Evolutionary conservation across 805 yeast species (phyloP).

Genomic region (Diddensiella transvaalensis): DNA sequence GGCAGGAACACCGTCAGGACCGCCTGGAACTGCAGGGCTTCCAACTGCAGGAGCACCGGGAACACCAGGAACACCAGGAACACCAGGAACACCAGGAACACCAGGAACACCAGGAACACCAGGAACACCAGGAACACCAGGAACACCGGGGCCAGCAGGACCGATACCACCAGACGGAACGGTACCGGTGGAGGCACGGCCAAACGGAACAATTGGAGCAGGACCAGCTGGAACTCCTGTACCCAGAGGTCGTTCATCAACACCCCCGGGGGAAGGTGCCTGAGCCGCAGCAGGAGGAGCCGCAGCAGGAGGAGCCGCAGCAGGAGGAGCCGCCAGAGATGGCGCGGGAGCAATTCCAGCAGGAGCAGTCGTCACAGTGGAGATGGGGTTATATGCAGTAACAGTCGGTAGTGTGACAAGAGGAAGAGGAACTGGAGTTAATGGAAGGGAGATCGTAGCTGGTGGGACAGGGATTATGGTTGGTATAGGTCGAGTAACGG

Average conservation of each 20-base stretch:
- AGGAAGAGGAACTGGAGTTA: background rate
- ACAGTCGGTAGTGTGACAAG: background rate
- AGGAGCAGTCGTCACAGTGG: background rate
- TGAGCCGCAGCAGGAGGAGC: constrained; percentile 1
- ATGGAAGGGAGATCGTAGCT: background rate
- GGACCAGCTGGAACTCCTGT: background rate
- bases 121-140: background rate
- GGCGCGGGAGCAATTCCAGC: background rate
- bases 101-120: constrained; percentile 1
- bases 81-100: constrained; percentile 6
- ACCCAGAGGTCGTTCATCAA: background rate
- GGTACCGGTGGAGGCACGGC: background rate
- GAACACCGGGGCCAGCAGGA: background rate
- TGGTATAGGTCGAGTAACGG: background rate
- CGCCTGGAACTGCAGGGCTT: background rate
- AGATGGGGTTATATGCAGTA: background rate
- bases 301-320: background rate
- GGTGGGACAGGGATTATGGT: background rate
- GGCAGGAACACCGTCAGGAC: background rate
- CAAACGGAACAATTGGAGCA: background rate
- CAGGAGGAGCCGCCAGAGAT: background rate
- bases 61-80: background rate
- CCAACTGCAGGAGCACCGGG: background rate
- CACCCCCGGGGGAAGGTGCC: background rate
- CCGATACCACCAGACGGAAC: background rate